Evolutionary conservation across 2,329 filamentous ascomycete species (phyloP).

Genomic region (Cladophialophora immunda): DNA sequence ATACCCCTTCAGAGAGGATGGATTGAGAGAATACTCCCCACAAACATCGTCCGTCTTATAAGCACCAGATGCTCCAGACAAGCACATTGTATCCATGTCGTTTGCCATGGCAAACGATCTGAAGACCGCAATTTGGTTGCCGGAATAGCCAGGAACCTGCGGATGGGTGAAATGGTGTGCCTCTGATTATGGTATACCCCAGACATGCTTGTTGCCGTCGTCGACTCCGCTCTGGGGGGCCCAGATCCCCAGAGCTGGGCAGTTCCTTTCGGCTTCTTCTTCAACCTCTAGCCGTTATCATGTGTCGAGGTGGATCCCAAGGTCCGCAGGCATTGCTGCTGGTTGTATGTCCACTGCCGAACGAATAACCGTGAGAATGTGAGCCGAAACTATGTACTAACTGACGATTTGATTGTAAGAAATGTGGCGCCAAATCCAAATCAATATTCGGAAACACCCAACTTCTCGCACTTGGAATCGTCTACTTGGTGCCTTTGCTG

Average conservation of each 20-base stretch:
- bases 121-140: background rate
- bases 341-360: background rate
- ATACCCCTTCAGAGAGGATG: background rate
- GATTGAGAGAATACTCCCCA: background rate
- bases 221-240: background rate
- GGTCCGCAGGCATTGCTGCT: background rate
- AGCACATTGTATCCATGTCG: background rate
- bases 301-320: background rate
- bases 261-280: background rate
- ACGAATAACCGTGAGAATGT: background rate
- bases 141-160: slow-evolving; percentile 6
- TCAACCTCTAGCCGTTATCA: background rate
- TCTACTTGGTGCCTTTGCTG: background rate
- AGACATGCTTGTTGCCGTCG: background rate
- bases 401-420: background rate
- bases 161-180: background rate
- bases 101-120: background rate
- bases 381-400: background rate
- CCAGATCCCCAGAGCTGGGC: background rate
- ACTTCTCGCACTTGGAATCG: too few species aligned
- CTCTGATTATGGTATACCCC: background rate
- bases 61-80: background rate
- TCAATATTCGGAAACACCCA: background rate
- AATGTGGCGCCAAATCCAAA: background rate
- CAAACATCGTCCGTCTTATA: background rate